These are phyloP conservation scores for Trichoderma sp. DNA, from an alignment of 2,329 filamentous ascomycete genomes.

Conservation along the genomic window DNA sequence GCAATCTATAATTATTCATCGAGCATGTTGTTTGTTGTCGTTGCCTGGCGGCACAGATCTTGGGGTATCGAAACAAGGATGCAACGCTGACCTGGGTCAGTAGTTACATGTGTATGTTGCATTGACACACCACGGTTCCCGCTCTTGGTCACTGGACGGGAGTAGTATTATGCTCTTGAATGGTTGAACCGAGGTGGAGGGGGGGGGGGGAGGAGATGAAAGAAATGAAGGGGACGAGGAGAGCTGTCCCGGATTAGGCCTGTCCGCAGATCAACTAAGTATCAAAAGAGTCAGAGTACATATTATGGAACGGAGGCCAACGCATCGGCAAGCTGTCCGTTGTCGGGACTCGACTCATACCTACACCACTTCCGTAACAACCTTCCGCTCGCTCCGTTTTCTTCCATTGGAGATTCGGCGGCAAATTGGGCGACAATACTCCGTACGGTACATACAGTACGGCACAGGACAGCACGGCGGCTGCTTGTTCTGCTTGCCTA, in stretches of 20 bases:
- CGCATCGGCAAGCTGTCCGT: conserved; percentile 1
- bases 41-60: not conserved
- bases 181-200: not conserved
- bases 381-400: conserved; percentile 20
- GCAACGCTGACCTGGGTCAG: not conserved
- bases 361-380: conserved; percentile 13
- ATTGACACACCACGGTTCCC: too few species aligned
- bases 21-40: not conserved
- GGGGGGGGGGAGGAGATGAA: not conserved
- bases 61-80: not conserved
- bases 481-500: conserved; percentile 26
- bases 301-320: conserved; percentile 8
- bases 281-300: not conserved
- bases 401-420: conserved; percentile 16
- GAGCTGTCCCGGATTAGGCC: not conserved
- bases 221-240: not conserved
- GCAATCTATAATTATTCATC: not conserved
- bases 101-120: too few species aligned
- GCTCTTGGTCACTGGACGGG: too few species aligned
- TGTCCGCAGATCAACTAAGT: not conserved
- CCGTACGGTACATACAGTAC: too few species aligned
- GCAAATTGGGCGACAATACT: conserved; percentile 24
- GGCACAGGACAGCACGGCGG: not conserved
- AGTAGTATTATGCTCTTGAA: too few species aligned
- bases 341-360: not conserved